A percentile compares a stretch with the other conserved stretches of the same genome.
These are phyloP conservation scores for Starmerella lactis-condensi DNA, from an alignment of 805 yeast species.

Conservation along the genomic window DNA sequence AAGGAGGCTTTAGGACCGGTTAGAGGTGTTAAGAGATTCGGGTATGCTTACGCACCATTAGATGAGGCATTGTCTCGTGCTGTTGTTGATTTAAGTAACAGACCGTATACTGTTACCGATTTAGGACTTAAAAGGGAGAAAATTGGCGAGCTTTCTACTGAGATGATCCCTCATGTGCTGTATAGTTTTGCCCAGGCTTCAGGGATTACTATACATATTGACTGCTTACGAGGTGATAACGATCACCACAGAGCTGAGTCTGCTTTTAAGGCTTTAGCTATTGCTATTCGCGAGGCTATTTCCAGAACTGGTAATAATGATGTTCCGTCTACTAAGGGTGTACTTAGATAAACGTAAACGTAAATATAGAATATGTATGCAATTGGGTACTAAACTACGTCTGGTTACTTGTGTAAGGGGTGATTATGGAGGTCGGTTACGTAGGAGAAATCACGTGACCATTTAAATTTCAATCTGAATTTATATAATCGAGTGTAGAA, in stretches of 20 bases:
- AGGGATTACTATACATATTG: constrained; percentile 80
- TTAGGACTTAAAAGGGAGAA: constrained; percentile 81
- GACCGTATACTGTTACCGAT: constrained; percentile 83
- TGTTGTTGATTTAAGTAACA: constrained; percentile 83
- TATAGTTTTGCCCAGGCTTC: constrained; percentile 91
- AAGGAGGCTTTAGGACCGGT: constrained; percentile 77
- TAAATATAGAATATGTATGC: background rate
- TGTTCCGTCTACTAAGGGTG: constrained; percentile 94
- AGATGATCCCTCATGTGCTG: constrained; percentile 95
- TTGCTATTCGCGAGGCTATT: constrained; percentile 75
- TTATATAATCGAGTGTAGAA: background rate
- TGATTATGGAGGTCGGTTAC: no score
- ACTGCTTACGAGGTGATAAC: constrained; percentile 78
- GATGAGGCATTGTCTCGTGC: constrained; percentile 93
- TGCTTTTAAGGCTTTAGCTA: constrained; percentile 90
- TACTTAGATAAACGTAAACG: constrained; percentile 27
- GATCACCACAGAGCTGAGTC: constrained; percentile 94
- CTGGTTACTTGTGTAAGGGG: background rate
- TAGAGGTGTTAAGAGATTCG: constrained; percentile 82
- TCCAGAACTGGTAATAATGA: constrained; percentile 72
- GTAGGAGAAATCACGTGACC: no score
- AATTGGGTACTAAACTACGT: background rate
- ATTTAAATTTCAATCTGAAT: background rate
- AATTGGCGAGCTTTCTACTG: constrained; percentile 79
- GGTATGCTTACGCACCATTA: constrained; percentile 81